Evolutionary conservation across 768 basidiomycete genomes (phyloP).

Genomic region (Amylocystis lapponica): DNA sequence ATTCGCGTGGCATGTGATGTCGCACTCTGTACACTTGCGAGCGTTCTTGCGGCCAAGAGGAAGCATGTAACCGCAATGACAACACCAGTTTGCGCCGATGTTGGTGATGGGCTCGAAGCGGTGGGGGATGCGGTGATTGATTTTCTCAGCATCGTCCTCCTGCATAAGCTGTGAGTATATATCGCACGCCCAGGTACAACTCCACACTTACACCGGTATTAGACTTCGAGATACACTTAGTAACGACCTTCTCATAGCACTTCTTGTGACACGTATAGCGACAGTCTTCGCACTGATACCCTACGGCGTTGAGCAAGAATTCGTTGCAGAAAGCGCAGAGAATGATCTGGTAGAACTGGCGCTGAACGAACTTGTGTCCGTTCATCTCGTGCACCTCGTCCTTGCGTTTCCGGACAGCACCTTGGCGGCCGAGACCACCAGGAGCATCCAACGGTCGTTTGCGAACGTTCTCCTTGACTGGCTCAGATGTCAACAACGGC

Average conservation of each 20-base stretch:
- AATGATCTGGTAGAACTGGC: slow-evolving; percentile 98
- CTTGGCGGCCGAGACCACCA: slow-evolving; percentile 93
- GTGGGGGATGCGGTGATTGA: slow-evolving; percentile 98
- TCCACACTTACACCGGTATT: slow-evolving; percentile 75
- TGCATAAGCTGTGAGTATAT: slow-evolving; percentile 25
- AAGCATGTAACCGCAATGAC: slow-evolving; percentile 98
- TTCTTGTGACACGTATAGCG: slow-evolving; percentile 99
- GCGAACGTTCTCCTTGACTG: slow-evolving; percentile 97
- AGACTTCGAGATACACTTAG: slow-evolving; percentile 98
- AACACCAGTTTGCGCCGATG: slow-evolving; percentile 98
- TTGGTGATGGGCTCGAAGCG: slow-evolving; percentile 96
- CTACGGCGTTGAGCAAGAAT: slow-evolving; percentile 92
- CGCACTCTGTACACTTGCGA: slow-evolving; percentile 92
- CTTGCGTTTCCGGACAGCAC: slow-evolving; percentile 95
- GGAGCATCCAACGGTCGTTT: slow-evolving; percentile 91
- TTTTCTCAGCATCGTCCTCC: slow-evolving; percentile 97
- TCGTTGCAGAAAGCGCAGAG: slow-evolving; percentile 97
- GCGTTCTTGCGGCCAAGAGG: slow-evolving; percentile 97
- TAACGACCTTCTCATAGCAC: slow-evolving; percentile 97
- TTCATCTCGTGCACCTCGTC: slow-evolving; percentile 99
- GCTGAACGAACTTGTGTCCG: slow-evolving; percentile 95
- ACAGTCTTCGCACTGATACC: slow-evolving; percentile 99
- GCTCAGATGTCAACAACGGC: slow-evolving; percentile 5
- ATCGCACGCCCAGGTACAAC: not conserved
- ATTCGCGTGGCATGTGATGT: slow-evolving; percentile 93